Base-by-base conservation (phyloP, 441 rosid species). In the Populus hybrid region DNA sequence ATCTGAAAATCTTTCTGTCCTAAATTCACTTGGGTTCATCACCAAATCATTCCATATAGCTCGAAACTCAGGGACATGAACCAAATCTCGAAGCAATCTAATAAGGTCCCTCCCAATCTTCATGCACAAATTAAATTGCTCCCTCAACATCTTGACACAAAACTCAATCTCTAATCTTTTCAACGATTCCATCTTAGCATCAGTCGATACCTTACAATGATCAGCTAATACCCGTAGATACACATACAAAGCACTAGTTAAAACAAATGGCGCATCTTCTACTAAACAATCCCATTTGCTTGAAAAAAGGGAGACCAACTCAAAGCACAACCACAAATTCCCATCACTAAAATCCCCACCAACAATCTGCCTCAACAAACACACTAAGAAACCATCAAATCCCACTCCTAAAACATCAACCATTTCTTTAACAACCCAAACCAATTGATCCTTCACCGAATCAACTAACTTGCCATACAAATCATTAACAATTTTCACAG, bases 61-160 rank as follows among this genome's bases (percentile, higher is more conserved):
- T 74, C 79, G 79, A 66, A 95, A 89, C 61, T 77, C 92, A 2
- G 92, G 91, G 24, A 95, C 90, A 80, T 95, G 94, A 86, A 86
- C 82, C 78, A 95, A 73, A 69, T 95, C 97, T 70, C 91, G 99
- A 34, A 94, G 81, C 73, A 95, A 77, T 81, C 95, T 77, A 46
- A 90, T 53, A 70, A 94, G 88, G 79, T 94, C 98, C 80, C 98
- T 88, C 69, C 98, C 99, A 8, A 91, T 85, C 82, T 87, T 88
- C 82, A 90, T 81, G 81, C 93, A 83, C 80, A 90, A 83, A 79
- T 75, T 80, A 76, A 90, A 76, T 70, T 91, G 88, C 83, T 86
- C 92, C 78, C 90, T 94, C 84, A 92, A 85, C 95, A 95, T 88
- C 84, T 85, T 94, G n/a, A 90, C 80, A 83, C 98, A 94, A 84